Evolutionary conservation across 1,139 yeast genomes (phyloP).

Genomic region (Suhomyces maxii): DNA sequence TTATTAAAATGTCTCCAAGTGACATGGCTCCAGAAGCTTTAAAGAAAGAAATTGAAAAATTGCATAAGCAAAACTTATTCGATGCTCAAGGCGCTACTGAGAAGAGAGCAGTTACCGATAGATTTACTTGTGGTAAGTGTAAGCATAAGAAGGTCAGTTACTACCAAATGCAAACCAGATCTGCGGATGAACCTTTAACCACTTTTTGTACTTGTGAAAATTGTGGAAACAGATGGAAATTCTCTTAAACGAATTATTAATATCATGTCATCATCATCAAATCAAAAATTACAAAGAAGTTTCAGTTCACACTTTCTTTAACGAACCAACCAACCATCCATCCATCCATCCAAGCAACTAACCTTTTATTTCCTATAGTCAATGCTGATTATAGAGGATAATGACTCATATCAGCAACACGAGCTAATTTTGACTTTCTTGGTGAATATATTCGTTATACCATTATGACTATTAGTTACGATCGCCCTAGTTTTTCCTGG

Average conservation of each 20-base stretch:
- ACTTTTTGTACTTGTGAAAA: constrained; percentile 97
- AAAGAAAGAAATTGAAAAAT: constrained; percentile 79
- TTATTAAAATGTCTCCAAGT: constrained; percentile 82
- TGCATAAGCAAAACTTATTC: constrained; percentile 84
- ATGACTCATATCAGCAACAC: too few species aligned
- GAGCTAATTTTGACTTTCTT: too few species aligned
- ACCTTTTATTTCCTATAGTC: too few species aligned
- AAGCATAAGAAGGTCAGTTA: constrained; percentile 95
- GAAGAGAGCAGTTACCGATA: constrained; percentile 91
- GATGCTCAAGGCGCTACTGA: constrained; percentile 99
- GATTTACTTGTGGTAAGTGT: constrained; percentile 97
- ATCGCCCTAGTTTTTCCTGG: neutral
- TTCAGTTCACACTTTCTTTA: too few species aligned
- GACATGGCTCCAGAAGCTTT: constrained; percentile 93
- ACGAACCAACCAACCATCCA: too few species aligned
- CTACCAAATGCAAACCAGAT: constrained; percentile 96
- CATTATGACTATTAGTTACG: neutral
- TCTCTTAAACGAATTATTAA: constrained; percentile 45
- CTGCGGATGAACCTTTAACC: constrained; percentile 98
- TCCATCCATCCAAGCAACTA: too few species aligned
- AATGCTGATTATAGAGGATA: too few species aligned
- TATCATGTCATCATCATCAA: too few species aligned
- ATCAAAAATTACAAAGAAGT: too few species aligned
- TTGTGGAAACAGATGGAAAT: constrained; percentile 98
- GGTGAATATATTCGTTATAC: neutral